Conservation (phyloP, 2,329 filamentous ascomycete genomes). For the Alternaria sp. region DNA sequence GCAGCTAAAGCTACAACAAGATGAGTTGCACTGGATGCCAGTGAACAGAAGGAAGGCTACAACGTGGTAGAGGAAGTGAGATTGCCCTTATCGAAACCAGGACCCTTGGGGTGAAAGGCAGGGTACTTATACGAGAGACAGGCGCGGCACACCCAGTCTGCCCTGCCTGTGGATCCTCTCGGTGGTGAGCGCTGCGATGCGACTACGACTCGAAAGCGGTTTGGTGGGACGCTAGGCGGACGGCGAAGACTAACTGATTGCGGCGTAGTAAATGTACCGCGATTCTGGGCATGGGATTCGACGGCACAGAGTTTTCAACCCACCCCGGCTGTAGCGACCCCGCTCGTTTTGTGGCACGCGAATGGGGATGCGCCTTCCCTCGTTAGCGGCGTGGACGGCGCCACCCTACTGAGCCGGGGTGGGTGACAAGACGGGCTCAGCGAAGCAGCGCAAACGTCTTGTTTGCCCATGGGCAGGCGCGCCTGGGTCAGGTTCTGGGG, state of each 20-base stretch:
- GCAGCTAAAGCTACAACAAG: constrained; percentile 33
- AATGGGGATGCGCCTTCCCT: constrained; percentile 20
- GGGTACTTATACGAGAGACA: constrained; percentile 39
- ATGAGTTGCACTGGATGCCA: constrained; percentile 33
- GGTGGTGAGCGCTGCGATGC: constrained; percentile 34
- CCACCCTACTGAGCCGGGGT: constrained; percentile 20
- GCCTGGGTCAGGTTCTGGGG: constrained; percentile 21
- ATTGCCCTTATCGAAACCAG: constrained; percentile 25
- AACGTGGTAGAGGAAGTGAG: constrained; percentile 21
- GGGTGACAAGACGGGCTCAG: constrained; percentile 22
- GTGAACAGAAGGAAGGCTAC: constrained; percentile 26
- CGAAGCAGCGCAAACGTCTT: constrained; percentile 18
- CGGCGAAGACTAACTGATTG: constrained; percentile 28
- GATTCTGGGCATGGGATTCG: constrained; percentile 34
- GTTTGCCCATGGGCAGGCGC: constrained; percentile 12
- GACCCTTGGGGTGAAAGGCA: constrained; percentile 18
- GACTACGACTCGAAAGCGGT: constrained; percentile 21
- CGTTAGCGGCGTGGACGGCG: constrained; percentile 3
- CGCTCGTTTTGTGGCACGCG: constrained; percentile 29
- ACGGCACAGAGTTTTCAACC: constrained; percentile 42
- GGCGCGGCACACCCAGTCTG: constrained; percentile 29
- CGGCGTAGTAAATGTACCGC: constrained; percentile 23
- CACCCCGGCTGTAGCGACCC: constrained; percentile 19
- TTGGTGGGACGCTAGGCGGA: constrained; percentile 24
- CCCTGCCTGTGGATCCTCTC: constrained; percentile 32